Evolutionary conservation across 306 rosid genomes (phyloP), one percentile per base, ranked within the genome.

Genomic region (Hippophae gyantsensis): DNA sequence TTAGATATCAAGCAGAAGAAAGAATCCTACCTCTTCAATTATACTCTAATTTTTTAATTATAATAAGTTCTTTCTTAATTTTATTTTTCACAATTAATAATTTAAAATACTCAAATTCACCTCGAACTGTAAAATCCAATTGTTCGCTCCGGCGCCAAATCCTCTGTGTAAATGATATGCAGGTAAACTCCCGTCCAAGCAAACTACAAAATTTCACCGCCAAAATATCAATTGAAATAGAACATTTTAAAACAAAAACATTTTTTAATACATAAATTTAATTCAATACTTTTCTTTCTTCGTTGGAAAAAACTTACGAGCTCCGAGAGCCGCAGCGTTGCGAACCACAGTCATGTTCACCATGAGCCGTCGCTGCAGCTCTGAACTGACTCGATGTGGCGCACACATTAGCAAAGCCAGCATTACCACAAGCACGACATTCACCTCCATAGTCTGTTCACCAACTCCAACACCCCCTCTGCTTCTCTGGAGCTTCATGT

Each of bases 71-170:
- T 54, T 5, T 26, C 23, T 49, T 48, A 7, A 6, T 18, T 14
- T 3, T 11, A 25, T 12, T 5, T 2, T 45, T 10, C 1, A 7
- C 7, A 42, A 13, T 7, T 14, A 5, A 3, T 13, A 2, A 1
- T 25, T 1, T 9, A 0, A 6, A 55, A 41, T 57, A 43, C 38
- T 0, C 7, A 6, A 40, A 52, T 52, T 72, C 73, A 87, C 98
- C 98, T 90, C 97, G 48, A 87, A 79, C 64, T 87, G 95, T n/a
- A 92, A 74, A 63, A 87, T 86, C 96, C 98, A 92, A 76, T 92
- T 92, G 63, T 65, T 56, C 6, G 67, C 48, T 23, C 98, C 95
- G 18, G 84, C 83, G 9, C 98, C 98, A 70, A 64, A 81, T 62
- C 98, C 98, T 62, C 85, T 76, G 71, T 92, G 71, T 58, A 78